Evolutionary conservation across 257 asterid genomes (phyloP).

Genomic region (Salvia rosmarinus): DNA sequence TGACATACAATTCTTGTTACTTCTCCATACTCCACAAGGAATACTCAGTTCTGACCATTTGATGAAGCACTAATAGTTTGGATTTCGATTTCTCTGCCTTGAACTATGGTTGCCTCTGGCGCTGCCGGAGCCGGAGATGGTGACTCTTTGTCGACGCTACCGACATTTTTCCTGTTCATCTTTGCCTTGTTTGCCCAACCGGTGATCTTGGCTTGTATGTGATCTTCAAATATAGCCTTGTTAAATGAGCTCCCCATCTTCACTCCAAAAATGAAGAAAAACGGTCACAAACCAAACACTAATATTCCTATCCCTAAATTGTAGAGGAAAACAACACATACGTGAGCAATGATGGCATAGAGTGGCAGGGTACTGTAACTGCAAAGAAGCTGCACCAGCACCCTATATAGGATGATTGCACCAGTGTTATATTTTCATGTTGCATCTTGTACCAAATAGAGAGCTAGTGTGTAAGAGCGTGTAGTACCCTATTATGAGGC

Average conservation of each 20-base stretch:
- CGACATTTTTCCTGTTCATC: constrained; percentile 37
- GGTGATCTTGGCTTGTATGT: constrained; percentile 54
- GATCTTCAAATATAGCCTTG: constrained; percentile 63
- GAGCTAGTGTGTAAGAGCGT: neutral
- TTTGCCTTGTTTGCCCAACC: constrained; percentile 70
- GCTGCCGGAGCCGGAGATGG: constrained; percentile 16
- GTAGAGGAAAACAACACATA: neutral
- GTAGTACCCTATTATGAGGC: constrained; percentile 74
- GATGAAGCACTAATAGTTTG: constrained; percentile 13
- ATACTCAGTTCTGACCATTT: constrained; percentile 25
- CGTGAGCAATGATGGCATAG: constrained; percentile 75
- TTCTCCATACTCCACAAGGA: neutral
- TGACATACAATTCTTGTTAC: neutral
- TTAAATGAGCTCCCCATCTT: constrained; percentile 82
- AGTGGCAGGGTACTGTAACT: constrained; percentile 80
- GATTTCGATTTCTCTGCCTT: constrained; percentile 12
- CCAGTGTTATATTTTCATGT: neutral
- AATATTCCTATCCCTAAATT: no score
- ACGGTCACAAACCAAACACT: neutral
- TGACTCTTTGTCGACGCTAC: constrained; percentile 31
- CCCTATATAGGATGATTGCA: constrained; percentile 50
- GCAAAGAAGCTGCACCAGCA: constrained; percentile 68
- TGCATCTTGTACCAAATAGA: neutral
- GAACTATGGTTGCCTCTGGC: constrained; percentile 13
- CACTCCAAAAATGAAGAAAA: neutral